Conservation (phyloP, 2,329 filamentous ascomycete genomes). For the Septoria linicola region DNA sequence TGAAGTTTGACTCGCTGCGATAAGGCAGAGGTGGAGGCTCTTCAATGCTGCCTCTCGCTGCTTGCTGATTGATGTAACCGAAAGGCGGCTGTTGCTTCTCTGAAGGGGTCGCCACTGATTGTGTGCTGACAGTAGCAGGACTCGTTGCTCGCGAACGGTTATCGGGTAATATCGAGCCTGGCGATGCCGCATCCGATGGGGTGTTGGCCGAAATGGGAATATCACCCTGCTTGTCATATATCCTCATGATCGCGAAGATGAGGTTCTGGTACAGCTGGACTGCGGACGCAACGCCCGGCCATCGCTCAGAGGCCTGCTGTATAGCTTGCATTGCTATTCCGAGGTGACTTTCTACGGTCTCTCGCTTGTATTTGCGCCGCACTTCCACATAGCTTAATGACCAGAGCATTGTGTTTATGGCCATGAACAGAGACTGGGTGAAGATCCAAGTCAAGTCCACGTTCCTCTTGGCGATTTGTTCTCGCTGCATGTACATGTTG, state of each 20-base stretch:
- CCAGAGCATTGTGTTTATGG: constrained; percentile 90
- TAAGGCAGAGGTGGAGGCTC: constrained; percentile 36
- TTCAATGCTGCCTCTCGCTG: constrained; percentile 32
- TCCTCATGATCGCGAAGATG: constrained; percentile 79
- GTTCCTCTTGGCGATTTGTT: constrained; percentile 72
- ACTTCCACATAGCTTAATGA: constrained; percentile 83
- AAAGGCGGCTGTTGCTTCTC: constrained; percentile 28
- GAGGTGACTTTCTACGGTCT: constrained; percentile 74
- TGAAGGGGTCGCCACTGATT: constrained; percentile 38
- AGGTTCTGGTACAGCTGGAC: constrained; percentile 84
- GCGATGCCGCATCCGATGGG: constrained; percentile 47
- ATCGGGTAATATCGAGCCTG: constrained; percentile 42
- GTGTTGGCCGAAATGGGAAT: constrained; percentile 50
- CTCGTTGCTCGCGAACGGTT: constrained; percentile 48
- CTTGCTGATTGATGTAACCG: constrained; percentile 35
- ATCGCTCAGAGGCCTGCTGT: constrained; percentile 75
- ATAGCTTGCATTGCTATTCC: constrained; percentile 75
- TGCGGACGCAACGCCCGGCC: constrained; percentile 86
- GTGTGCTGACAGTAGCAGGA: constrained; percentile 39
- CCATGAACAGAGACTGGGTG: constrained; percentile 83
- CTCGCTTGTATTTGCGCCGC: constrained; percentile 66
- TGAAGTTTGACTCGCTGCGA: constrained; percentile 25
- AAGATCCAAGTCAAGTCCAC: constrained; percentile 95
- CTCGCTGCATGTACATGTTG: constrained; percentile 77
- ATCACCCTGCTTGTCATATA: constrained; percentile 67